phyloP scores from a whole-genome alignment of 805 yeast genomes.

The Wickerhamiella kazuoi region DNA sequence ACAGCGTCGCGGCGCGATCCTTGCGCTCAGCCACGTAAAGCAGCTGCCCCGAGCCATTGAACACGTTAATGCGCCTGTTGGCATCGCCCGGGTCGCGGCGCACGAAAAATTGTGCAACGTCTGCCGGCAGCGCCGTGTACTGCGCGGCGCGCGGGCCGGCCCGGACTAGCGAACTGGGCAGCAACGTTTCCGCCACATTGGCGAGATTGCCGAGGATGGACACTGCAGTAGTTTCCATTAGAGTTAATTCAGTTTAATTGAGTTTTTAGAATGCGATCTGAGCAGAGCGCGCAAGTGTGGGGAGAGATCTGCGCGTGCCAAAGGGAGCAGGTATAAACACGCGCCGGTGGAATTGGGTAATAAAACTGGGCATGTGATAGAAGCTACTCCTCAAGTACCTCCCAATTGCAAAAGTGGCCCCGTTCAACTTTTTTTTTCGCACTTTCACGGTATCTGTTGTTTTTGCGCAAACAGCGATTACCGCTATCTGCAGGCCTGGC shows the following conservation, averaged over 20 bases:
- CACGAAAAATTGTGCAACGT: constrained; percentile 21
- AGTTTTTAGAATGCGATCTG: no score
- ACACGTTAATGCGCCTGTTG: constrained; percentile 32
- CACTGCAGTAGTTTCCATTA: background rate
- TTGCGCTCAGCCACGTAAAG: constrained; percentile 35
- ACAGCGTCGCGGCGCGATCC: constrained; percentile 30
- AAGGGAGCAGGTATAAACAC: no score
- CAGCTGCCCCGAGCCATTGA: constrained; percentile 28
- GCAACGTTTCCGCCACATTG: background rate
- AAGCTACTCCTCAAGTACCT: no score
- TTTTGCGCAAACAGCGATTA: no score
- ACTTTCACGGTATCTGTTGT: no score
- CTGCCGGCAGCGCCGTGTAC: background rate
- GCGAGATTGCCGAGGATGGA: background rate
- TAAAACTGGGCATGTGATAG: no score
- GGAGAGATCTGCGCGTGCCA: no score
- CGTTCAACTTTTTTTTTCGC: no score
- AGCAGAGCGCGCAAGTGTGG: no score
- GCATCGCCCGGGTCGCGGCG: constrained; percentile 34
- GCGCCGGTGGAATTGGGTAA: no score
- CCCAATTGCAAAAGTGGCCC: no score
- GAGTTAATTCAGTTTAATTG: background rate
- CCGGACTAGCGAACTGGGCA: background rate
- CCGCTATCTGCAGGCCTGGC: no score
- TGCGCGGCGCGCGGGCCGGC: background rate